A percentile compares a stretch with the other conserved stretches of the same genome.
Conservation (phyloP, 106 monocot species). For the Allium fistulosum region DNA sequence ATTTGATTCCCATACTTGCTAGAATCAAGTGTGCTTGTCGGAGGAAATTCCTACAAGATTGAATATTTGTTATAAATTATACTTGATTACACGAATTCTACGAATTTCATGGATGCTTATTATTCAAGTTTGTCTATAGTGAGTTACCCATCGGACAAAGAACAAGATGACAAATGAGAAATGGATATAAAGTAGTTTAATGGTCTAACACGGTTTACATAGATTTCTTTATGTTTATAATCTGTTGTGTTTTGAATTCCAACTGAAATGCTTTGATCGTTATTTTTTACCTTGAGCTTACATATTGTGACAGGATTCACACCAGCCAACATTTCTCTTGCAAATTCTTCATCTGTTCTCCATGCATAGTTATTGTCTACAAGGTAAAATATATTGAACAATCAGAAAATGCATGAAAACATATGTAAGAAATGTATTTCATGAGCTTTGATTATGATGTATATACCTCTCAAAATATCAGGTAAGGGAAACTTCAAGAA, state of each 20-base stretch:
- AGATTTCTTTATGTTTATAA: too few species aligned
- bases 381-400: neutral
- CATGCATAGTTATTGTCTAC: slow-evolving; percentile 30
- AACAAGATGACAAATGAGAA: too few species aligned
- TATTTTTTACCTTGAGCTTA: slow-evolving; percentile 23
- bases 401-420: neutral
- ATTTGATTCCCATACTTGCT: slow-evolving; percentile 37
- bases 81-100: neutral
- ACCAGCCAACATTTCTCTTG: slow-evolving; percentile 55
- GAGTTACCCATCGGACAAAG: too few species aligned
- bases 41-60: slow-evolving; percentile 50
- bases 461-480: slow-evolving; percentile 4
- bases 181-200: too few species aligned
- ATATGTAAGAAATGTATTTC: neutral
- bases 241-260: too few species aligned
- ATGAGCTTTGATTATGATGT: too few species aligned
- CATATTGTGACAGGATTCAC: slow-evolving; percentile 48
- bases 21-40: slow-evolving; percentile 59
- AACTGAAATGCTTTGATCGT: too few species aligned
- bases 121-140: neutral
- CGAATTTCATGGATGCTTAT: neutral
- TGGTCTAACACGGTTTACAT: too few species aligned
- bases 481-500: slow-evolving; percentile 19
- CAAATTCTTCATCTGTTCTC: slow-evolving; percentile 71
- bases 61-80: neutral